Percentiles rank a stretch among this genome's conserved stretches.
phyloP scores from a whole-genome alignment of 352 stramenopile genomes.

The Paralagenidium karlingii region DNA sequence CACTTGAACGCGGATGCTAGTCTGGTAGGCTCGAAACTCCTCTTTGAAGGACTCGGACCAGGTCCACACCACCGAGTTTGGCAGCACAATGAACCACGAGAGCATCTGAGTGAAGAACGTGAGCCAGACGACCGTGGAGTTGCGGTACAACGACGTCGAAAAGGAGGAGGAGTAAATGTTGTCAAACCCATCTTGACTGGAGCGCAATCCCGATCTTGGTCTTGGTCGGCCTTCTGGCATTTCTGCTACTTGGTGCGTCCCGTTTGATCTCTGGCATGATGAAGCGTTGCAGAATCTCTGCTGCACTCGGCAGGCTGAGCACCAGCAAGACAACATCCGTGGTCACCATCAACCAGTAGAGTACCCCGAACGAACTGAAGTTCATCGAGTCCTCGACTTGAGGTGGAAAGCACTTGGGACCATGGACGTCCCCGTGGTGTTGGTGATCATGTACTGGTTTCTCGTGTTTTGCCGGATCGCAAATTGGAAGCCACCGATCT shows the following conservation, averaged over 20 bases:
- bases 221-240: too few relatives aligned
- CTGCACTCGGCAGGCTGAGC: conserved; percentile 4
- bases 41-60: conserved; percentile 6
- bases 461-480: conserved; percentile 33
- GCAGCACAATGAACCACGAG: conserved; percentile 11
- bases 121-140: conserved; percentile 3
- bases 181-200: too few relatives aligned
- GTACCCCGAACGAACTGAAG: conserved; percentile 6
- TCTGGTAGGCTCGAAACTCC: conserved; percentile 4
- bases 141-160: conserved; percentile 13
- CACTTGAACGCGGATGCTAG: conserved; percentile 7
- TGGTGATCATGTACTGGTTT: too few relatives aligned
- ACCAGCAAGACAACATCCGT: conserved; percentile 9
- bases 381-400: too few relatives aligned
- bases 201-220: too few relatives aligned
- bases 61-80: conserved; percentile 10
- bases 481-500: conserved; percentile 22
- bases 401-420: too few relatives aligned
- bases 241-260: too few relatives aligned
- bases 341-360: conserved; percentile 7
- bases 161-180: conserved; percentile 20
- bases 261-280: too few relatives aligned
- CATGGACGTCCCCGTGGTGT: too few relatives aligned
- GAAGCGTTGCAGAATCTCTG: conserved; percentile 7
- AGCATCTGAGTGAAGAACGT: conserved; percentile 7